Base-by-base conservation (phyloP, 345 rosid genomes). In the Brassica nigra region DNA sequence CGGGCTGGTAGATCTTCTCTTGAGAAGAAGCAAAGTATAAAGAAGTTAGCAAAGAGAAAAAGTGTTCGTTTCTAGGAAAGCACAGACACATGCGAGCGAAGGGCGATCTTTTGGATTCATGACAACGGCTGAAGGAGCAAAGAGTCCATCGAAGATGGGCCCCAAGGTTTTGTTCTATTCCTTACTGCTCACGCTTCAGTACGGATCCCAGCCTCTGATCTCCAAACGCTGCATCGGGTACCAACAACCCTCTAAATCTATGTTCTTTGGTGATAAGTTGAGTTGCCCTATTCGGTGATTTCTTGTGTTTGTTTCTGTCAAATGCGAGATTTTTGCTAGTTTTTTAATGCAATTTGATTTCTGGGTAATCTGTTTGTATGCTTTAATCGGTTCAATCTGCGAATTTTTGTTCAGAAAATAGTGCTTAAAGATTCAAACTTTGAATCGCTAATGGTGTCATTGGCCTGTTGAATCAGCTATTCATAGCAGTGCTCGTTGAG, bases 181-280 rank as follows among this genome's bases (percentile, higher is more conserved):
- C 70, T 68, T 90, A 20, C 69, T 93, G 55, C 98, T 95, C 39
- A 73, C 93, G 78, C 78, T 95, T 80, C 99, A 95, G 82, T 95
- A 95, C 78, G 98, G 97, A 29, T 89, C 90, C 15, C 99, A 95
- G 78, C 99, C 99, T 84, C 85, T 93, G 66, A 87, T 95, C 87
- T 90, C 98, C 87, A 95, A 92, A 80, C 87, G 97, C 79, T 95
- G 87, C 86, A 86, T 81, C 76, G 82, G 97, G 99, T 93, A 66
- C 66, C 36, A 37, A 57, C 62, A 39, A 27, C 27, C 75, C 75
- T 80, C 44, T 68, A 0, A 61, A 16, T 34, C 70, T 57, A 55
- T 64, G 0, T 8, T 3, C n/a, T 0, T 0, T 49, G 20, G n/a
- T 59, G 33, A 18, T 52, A 49, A 0, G 0, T 33, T 4, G 11